Evolutionary conservation across 495 filamentous ascomycete genomes (phyloP).

Genomic region (Penicillium tannophilum): DNA sequence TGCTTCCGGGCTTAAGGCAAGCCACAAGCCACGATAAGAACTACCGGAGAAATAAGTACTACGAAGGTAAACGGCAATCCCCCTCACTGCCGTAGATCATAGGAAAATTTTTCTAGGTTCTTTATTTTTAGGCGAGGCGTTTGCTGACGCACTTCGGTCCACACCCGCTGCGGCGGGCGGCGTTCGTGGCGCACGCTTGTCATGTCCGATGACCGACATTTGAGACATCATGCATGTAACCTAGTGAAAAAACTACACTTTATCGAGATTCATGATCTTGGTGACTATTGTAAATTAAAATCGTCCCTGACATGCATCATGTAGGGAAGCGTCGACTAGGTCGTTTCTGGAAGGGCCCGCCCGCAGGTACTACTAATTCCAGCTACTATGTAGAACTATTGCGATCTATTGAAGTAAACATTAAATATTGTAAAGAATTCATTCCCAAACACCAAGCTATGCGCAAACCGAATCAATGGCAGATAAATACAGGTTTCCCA

Average conservation of each 20-base stretch:
- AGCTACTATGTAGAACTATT: not conserved
- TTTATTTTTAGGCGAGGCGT: conserved; percentile 25
- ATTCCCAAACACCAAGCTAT: conserved; percentile 32
- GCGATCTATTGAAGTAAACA: not conserved
- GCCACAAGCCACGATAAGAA: not conserved
- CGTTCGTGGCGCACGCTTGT: conserved; percentile 8
- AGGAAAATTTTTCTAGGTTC: not conserved
- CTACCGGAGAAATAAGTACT: not conserved
- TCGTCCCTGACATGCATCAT: not conserved
- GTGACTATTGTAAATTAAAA: too few species aligned
- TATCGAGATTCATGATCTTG: too few species aligned
- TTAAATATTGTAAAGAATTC: not conserved
- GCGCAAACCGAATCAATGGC: conserved; percentile 11
- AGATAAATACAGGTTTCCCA: conserved; percentile 2
- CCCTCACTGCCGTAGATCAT: not conserved
- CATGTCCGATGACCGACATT: not conserved
- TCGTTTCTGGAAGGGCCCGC: not conserved
- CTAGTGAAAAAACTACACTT: too few species aligned
- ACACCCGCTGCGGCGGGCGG: conserved; percentile 8
- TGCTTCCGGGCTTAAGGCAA: too few species aligned
- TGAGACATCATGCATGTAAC: conserved; percentile 7
- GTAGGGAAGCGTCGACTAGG: not conserved
- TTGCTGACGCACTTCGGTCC: conserved; percentile 27
- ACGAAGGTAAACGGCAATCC: not conserved
- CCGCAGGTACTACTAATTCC: not conserved